Evolutionary conservation across 2,329 filamentous ascomycete species (phyloP).

Genomic region (Fusarium mexicanum): DNA sequence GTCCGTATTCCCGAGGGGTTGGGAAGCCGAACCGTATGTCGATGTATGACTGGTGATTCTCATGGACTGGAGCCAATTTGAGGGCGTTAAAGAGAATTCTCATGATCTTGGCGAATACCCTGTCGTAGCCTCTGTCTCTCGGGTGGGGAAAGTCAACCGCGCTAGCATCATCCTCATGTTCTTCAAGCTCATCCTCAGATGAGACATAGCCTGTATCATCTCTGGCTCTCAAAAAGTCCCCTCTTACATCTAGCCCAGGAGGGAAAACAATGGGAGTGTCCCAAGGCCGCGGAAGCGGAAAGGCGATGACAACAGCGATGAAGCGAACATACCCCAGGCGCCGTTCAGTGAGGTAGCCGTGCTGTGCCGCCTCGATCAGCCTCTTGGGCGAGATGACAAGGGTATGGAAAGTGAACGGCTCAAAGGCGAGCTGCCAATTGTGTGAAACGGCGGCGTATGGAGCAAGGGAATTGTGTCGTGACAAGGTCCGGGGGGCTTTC

Average conservation of each 20-base stretch:
- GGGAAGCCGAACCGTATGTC: slow-evolving; percentile 1
- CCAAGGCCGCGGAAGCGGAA: slow-evolving; percentile 9
- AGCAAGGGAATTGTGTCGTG: neutral
- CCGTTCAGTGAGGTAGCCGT: neutral
- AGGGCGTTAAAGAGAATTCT: neutral
- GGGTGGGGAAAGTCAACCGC: neutral
- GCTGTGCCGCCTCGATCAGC: neutral
- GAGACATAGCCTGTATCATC: neutral
- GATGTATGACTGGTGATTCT: slow-evolving; percentile 6
- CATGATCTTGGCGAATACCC: neutral
- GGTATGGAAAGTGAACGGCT: neutral
- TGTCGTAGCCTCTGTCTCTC: slow-evolving; percentile 4
- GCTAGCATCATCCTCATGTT: neutral
- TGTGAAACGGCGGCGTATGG: slow-evolving; percentile 1
- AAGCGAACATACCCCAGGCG: neutral
- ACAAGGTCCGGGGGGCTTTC: neutral
- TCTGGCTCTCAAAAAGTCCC: neutral
- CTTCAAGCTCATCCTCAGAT: neutral
- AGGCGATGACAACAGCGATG: slow-evolving; percentile 1
- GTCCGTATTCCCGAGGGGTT: slow-evolving; percentile 1
- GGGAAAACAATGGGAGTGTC: neutral
- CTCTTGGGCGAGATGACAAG: neutral
- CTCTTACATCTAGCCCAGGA: neutral
- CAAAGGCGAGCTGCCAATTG: slow-evolving; percentile 12
- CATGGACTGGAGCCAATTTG: neutral